These are phyloP conservation scores for Sutorius australiensis DNA, from an alignment of 768 basidiomycete species.

Conservation along the genomic window DNA sequence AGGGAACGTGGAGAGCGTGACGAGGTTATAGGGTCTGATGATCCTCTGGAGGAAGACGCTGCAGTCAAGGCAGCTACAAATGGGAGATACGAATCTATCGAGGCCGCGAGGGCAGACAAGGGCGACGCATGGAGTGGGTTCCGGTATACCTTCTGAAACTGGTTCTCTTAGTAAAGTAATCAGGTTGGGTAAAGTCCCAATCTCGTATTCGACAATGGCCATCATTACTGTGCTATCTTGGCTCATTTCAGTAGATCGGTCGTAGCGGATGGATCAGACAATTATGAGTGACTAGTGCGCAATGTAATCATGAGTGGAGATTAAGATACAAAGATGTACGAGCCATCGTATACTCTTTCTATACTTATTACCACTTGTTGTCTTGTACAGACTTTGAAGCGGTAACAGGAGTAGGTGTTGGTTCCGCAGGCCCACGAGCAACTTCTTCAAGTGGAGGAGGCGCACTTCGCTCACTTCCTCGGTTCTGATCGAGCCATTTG, in stretches of 20 bases:
- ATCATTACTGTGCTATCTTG: not conserved
- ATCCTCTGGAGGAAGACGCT: slow-evolving; percentile 39
- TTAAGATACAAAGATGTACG: slow-evolving; percentile 21
- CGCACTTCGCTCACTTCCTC: slow-evolving; percentile 54
- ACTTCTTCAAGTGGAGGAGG: slow-evolving; percentile 59
- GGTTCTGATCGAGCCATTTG: slow-evolving; percentile 89
- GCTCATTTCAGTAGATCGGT: not conserved
- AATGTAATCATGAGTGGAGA: slow-evolving; percentile 43
- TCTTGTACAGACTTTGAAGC: slow-evolving; percentile 39
- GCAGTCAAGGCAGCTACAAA: slow-evolving; percentile 36
- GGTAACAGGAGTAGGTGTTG: slow-evolving; percentile 48
- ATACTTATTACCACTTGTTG: slow-evolving; percentile 11
- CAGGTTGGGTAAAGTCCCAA: not conserved
- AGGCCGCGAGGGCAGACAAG: slow-evolving; percentile 54
- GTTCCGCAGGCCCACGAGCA: slow-evolving; percentile 36
- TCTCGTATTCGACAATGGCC: not conserved
- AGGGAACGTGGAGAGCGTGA: slow-evolving; percentile 67
- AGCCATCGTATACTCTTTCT: slow-evolving; percentile 3
- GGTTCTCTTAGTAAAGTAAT: not conserved
- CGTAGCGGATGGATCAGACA: not conserved
- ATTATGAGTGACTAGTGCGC: slow-evolving; percentile 37
- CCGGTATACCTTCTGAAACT: slow-evolving; percentile 49
- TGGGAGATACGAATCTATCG: slow-evolving; percentile 51
- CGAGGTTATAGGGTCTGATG: slow-evolving; percentile 52
- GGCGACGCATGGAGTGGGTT: slow-evolving; percentile 80